Conservation (phyloP, 306 rosid species). For the Datisca glomerata region DNA sequence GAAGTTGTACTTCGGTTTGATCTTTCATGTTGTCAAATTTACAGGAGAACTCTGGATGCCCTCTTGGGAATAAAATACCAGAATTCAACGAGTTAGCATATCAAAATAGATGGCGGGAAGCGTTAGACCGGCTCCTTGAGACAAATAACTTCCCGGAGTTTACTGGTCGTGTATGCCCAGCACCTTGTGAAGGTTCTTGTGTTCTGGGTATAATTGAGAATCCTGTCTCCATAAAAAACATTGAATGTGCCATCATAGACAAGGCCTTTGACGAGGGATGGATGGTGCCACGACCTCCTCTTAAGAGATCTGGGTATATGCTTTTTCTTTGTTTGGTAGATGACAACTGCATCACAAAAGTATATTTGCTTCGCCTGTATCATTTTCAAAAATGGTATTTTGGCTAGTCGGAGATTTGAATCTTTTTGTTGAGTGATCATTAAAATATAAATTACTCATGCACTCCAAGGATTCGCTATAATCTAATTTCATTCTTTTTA, state of each 20-base stretch:
- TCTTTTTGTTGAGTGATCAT: no score
- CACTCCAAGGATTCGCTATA: background rate
- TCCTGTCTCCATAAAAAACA: slow-evolving; percentile 87
- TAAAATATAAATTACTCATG: no score
- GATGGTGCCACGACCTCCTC: slow-evolving; percentile 97
- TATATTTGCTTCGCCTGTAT: no score
- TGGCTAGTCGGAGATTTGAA: no score
- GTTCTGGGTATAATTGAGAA: slow-evolving; percentile 77
- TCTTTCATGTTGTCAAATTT: slow-evolving; percentile 8
- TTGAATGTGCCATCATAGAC: slow-evolving; percentile 96
- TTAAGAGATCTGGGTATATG: slow-evolving; percentile 74
- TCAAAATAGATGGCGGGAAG: slow-evolving; percentile 97
- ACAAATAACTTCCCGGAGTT: slow-evolving; percentile 98
- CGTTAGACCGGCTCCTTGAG: slow-evolving; percentile 88
- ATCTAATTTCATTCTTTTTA: slow-evolving; percentile 8
- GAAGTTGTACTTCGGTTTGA: no score
- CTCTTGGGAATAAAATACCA: slow-evolving; percentile 96
- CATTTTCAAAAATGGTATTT: no score
- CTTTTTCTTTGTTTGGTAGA: no score
- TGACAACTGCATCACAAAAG: no score
- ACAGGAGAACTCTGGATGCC: slow-evolving; percentile 96
- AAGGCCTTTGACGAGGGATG: slow-evolving; percentile 98
- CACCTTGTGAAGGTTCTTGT: slow-evolving; percentile 98
- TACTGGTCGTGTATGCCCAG: slow-evolving; percentile 97
- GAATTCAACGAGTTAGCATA: slow-evolving; percentile 92